Conservation (phyloP, 805 yeast genomes). For the Hanseniaspora pseudoguilliermondii region DNA sequence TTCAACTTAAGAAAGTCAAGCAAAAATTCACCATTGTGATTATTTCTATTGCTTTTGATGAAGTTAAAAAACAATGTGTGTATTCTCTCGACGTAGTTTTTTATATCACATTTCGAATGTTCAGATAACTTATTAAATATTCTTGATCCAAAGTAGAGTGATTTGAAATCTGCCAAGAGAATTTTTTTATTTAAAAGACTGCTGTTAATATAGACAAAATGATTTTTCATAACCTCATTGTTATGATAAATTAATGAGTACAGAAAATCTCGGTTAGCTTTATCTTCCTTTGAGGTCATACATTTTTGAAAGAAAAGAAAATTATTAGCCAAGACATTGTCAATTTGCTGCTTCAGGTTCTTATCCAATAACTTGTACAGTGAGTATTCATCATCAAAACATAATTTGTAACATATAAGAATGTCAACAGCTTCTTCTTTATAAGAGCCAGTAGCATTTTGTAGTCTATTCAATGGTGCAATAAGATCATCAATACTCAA, state of each 20-base stretch:
- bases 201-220: not conserved
- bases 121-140: slow-evolving; percentile 19
- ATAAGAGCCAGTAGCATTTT: not conserved
- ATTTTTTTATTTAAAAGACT: not conserved
- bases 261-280: not conserved
- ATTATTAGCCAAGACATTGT: not conserved
- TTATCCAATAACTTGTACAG: not conserved
- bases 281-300: not conserved
- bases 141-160: slow-evolving; percentile 26
- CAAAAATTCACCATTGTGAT: slow-evolving; percentile 2
- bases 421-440: not conserved
- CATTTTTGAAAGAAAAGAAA: slow-evolving; percentile 1
- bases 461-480: not conserved
- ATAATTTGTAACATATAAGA: not conserved
- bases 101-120: not conserved
- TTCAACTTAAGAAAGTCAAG: slow-evolving; percentile 1
- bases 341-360: not conserved
- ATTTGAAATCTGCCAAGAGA: slow-evolving; percentile 13
- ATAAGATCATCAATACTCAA: not conserved
- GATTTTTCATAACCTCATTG: not conserved
- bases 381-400: not conserved
- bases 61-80: not conserved
- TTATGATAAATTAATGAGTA: not conserved
- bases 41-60: too few species aligned
- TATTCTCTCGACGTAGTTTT: not conserved